Evolutionary conservation across 2,329 filamentous ascomycete species (phyloP), one percentile per base, ranked within the genome.

Genomic region (Canariomyces notabilis): DNA sequence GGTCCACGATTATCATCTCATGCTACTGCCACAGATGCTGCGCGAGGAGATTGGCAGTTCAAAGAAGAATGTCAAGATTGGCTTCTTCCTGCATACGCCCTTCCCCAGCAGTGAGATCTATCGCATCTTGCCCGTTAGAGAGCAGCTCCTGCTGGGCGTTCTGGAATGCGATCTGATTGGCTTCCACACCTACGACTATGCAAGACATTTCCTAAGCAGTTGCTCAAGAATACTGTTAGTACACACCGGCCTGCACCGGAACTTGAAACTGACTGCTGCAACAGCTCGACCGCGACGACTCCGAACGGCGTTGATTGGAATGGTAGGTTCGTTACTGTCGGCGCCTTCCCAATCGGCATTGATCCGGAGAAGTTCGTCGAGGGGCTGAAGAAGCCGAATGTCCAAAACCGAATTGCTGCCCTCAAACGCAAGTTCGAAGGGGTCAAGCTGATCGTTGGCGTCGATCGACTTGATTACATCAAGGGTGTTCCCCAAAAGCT

Each of bases 171-270:
- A 97, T 64, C 73, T 98, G 49, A 89, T 97, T 62, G 93, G 93
- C 23, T 97, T 98, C 74, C 93, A 98, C 69, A 98, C 93, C 21
- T 97, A 96, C 71, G 91, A 97, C 70, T 98, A 98, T 62, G 91
- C 90, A n/a, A 80, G 93, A 42, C 93, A 98, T 69, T 98, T 97
- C 71, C 71, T 98, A 56, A 95, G 89, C 70, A 91, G 87, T 63
- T 97, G 93, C 70, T 91, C 89, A n/a, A 85, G 91, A 55, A 93
- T 97, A 56, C 75, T 96, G 74, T 86, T 73, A 65, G 79, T 67
- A 23, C 23, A 19, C 9, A 15, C 9, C 12, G 12, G 7, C 14
- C 2, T 9, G 15, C 6, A 11, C 19, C 4, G 6, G 2, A 8
- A n/a, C 33, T 14, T 22, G 14, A 26, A 26, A 37, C 48, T 55